Evolutionary conservation across 768 basidiomycete genomes (phyloP).

Genomic region (Rossbeevera mucosa): DNA sequence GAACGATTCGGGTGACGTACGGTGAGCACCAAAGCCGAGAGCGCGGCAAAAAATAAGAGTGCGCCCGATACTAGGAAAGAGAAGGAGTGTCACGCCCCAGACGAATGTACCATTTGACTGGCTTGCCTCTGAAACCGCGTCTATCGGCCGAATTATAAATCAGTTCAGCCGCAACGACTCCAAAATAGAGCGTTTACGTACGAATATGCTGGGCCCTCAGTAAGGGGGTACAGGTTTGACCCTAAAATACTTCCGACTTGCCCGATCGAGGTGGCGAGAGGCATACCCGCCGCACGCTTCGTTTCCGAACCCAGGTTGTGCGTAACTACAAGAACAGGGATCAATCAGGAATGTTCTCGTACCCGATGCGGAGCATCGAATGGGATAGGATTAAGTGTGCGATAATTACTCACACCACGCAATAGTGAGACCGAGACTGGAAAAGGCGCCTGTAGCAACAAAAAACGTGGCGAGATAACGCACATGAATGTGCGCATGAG

Average conservation of each 20-base stretch:
- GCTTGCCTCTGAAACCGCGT: conserved; percentile 17
- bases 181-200: conserved; percentile 10
- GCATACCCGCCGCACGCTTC: conserved; percentile 40
- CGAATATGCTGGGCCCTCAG: conserved; percentile 38
- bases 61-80: conserved; percentile 1
- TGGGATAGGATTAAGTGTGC: background rate
- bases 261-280: conserved; percentile 40
- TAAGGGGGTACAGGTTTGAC: conserved; percentile 39
- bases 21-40: conserved; percentile 17
- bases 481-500: conserved; percentile 28
- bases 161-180: background rate
- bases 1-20: conserved; percentile 8
- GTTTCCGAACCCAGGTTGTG: conserved; percentile 44
- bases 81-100: background rate
- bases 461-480: conserved; percentile 46
- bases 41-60: conserved; percentile 23
- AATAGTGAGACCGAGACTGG: conserved; percentile 40
- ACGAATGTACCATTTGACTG: background rate
- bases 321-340: conserved; percentile 25
- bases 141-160: background rate
- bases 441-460: conserved; percentile 42
- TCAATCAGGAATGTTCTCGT: background rate
- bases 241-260: conserved; percentile 38
- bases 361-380: background rate
- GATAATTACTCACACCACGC: conserved; percentile 43